A percentile compares a stretch with the other conserved stretches of the same genome.
Conservation (phyloP, 225 moss, liverwort and hornwort species). For the Pseudisothecium myosuroides region DNA sequence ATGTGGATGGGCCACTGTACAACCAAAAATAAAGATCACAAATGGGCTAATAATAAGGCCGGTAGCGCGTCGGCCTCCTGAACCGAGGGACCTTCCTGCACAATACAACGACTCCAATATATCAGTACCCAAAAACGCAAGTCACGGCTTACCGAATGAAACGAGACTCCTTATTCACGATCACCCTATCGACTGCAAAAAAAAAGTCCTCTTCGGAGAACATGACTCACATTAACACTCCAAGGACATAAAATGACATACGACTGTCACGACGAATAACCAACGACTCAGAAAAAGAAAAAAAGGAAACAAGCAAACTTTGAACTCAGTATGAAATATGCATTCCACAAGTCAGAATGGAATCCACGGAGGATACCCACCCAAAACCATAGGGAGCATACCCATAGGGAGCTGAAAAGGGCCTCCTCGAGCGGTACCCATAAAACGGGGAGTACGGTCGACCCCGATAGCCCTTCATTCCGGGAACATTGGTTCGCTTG, state of each 20-base stretch:
- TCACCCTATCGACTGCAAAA: background rate
- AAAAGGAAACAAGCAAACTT: slow-evolving; percentile 23
- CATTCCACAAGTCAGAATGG: slow-evolving; percentile 96
- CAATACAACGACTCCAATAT: background rate
- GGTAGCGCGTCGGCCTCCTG: slow-evolving; percentile 79
- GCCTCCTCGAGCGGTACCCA: slow-evolving; percentile 96
- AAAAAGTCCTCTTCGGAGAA: background rate
- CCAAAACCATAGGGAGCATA: slow-evolving; percentile 98
- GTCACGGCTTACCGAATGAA: background rate
- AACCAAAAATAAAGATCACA: background rate
- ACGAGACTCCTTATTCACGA: background rate
- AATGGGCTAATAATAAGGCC: slow-evolving; percentile 64
- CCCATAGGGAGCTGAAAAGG: slow-evolving; percentile 94
- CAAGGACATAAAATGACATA: background rate
- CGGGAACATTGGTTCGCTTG: slow-evolving; percentile 77
- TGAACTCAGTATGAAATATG: slow-evolving; percentile 84
- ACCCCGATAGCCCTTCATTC: slow-evolving; percentile 88
- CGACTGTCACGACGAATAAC: background rate
- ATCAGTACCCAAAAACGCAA: background rate
- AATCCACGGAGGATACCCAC: slow-evolving; percentile 91
- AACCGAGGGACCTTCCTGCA: slow-evolving; percentile 85
- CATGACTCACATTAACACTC: background rate
- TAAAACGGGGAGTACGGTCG: slow-evolving; percentile 81
- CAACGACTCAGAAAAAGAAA: background rate
- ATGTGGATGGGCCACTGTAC: background rate